phyloP scores from a whole-genome alignment of 768 basidiomycete species.

The Chlorophyllum brunneum region DNA sequence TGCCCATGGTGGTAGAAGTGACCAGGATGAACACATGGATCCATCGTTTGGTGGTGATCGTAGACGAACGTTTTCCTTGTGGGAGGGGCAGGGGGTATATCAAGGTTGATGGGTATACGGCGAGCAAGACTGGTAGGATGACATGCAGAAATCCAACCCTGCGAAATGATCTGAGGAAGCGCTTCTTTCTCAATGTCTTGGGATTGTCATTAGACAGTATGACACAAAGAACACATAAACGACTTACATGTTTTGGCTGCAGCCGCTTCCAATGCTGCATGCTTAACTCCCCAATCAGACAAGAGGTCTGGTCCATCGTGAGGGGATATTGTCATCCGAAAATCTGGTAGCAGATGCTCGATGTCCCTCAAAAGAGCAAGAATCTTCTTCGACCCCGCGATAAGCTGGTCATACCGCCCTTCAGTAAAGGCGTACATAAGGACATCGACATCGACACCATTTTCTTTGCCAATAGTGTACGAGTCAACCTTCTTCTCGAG shows the following conservation, averaged over 20 bases:
- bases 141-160: slow-evolving; percentile 39
- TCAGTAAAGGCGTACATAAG: slow-evolving; percentile 31
- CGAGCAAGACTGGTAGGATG: slow-evolving; percentile 35
- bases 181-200: slow-evolving; percentile 24
- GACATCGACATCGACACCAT: slow-evolving; percentile 22
- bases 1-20: slow-evolving; percentile 47
- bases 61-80: slow-evolving; percentile 44
- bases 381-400: slow-evolving; percentile 25
- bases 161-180: slow-evolving; percentile 28
- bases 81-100: slow-evolving; percentile 28
- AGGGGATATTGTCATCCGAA: slow-evolving; percentile 42
- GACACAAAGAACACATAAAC: neutral
- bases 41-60: slow-evolving; percentile 43
- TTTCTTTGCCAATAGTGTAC: slow-evolving; percentile 38
- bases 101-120: slow-evolving; percentile 28
- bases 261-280: slow-evolving; percentile 26
- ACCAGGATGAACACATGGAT: slow-evolving; percentile 45
- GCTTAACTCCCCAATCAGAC: slow-evolving; percentile 30
- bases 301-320: slow-evolving; percentile 39
- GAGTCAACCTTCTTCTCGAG: slow-evolving; percentile 35
- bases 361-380: slow-evolving; percentile 36
- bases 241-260: slow-evolving; percentile 23
- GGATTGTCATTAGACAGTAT: neutral
- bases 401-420: slow-evolving; percentile 33
- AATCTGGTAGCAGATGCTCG: slow-evolving; percentile 37